Conservation (phyloP, 106 monocot species). For the Cymbidium sinense region DNA sequence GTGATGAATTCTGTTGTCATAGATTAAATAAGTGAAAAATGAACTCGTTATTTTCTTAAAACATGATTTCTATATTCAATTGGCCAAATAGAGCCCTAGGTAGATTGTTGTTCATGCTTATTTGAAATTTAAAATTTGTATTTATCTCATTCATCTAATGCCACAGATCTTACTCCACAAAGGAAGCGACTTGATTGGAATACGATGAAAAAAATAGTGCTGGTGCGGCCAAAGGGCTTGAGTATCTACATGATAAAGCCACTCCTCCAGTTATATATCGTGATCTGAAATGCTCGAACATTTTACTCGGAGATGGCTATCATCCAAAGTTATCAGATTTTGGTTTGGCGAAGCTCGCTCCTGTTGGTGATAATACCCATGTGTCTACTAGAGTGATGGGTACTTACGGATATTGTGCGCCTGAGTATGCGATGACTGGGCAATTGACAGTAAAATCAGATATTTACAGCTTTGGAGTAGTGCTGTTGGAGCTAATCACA, state of each 20-base stretch:
- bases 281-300: conserved; percentile 10
- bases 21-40: not conserved
- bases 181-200: conserved; percentile 10
- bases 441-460: conserved; percentile 7
- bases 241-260: conserved; percentile 9
- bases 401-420: conserved; percentile 8
- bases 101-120: too few species aligned
- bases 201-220: conserved; percentile 1
- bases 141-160: not conserved
- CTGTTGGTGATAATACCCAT: conserved; percentile 5
- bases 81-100: too few species aligned
- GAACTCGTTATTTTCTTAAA: not conserved
- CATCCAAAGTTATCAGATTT: conserved; percentile 7
- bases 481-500: conserved; percentile 4
- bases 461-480: conserved; percentile 8
- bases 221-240: conserved; percentile 4
- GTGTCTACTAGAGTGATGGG: conserved; percentile 10
- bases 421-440: conserved; percentile 10
- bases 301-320: conserved; percentile 4
- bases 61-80: too few species aligned
- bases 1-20: not conserved
- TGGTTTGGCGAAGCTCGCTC: conserved; percentile 10
- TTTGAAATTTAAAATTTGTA: not conserved
- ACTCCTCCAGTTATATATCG: conserved; percentile 11
- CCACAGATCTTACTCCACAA: not conserved